Evolutionary conservation across 805 yeast genomes (phyloP), one percentile per base, ranked within the genome.

Genomic region (Wickerhamiella sorbophila): DNA sequence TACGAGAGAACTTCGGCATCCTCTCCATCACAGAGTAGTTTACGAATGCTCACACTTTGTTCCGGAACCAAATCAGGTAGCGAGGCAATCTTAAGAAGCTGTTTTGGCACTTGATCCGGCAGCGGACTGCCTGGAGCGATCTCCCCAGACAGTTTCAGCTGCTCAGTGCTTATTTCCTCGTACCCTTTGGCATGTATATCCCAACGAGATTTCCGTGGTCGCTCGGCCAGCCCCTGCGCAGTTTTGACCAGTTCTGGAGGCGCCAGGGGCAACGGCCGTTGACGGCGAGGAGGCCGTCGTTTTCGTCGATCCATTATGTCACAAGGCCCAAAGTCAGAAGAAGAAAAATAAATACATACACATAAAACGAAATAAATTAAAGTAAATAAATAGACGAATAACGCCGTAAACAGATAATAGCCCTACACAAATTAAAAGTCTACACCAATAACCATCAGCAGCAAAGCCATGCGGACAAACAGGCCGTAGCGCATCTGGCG

Each of bases 401-500:
- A 31, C 33, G 35, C 31, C 32, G 24, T n/a, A 22, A 20, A 15
- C 12, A 39, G 14, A 43, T 39, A n/a, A 38, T 31, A 44, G 19
- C 42, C 36, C 43, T 26, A 41, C 12, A 14, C 4, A 34, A 38
- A 36, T 45, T 67, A 82, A 50, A 79, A 75, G 60, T 85, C 95
- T 56, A 84, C 86, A 58, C 97, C 97, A 64, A 91, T 78, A 49
- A 93, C 98, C 94, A 91, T 81, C 43, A 97, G 95, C 60, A 91
- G 73, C 54, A 91, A 70, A 9, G 99, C 98, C 99, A 91, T 91
- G 73, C 99, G 86, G 37, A 93, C 95, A 60, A 79, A 91, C 62
- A 91, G 71, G 48, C 99, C 99, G 61, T 91, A 88, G 64, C 94
- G 81, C 98, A 91, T 91, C 71, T 91, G 97, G 75, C 99, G 82